phyloP scores from a whole-genome alignment of 2,329 filamentous ascomycete species.

The Fusarium marasasianum region DNA sequence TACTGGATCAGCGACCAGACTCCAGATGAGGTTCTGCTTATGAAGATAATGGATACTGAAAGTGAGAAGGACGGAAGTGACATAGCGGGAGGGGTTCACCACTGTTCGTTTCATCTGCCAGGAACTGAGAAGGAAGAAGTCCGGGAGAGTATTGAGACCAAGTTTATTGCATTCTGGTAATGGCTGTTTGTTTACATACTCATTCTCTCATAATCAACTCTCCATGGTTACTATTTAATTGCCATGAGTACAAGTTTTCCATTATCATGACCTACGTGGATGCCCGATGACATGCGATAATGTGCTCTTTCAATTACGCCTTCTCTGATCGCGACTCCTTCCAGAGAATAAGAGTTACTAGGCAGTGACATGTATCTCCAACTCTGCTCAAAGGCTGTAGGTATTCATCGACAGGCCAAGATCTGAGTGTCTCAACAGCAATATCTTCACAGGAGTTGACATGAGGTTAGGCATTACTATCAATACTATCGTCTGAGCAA shows the following conservation, averaged over 20 bases:
- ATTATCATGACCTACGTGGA: no score
- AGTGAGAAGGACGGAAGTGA: not conserved
- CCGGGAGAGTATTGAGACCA: not conserved
- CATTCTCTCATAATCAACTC: rapidly evolving
- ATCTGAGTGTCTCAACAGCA: no score
- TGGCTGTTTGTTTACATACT: rapidly evolving
- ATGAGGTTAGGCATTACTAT: no score
- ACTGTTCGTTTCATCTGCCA: not conserved
- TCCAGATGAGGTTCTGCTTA: not conserved
- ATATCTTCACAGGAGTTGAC: no score
- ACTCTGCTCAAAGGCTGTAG: rapidly evolving
- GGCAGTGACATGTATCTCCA: not conserved
- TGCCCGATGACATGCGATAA: no score
- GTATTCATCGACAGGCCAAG: no score
- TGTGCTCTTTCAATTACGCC: no score
- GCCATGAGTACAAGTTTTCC: no score
- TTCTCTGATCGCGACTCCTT: no score
- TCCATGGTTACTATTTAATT: no score
- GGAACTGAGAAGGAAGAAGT: not conserved
- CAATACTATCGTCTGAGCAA: not conserved
- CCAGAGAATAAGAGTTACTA: no score
- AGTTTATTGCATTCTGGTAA: not conserved
- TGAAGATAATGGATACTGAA: not conserved
- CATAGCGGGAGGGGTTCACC: not conserved
- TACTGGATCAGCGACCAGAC: not conserved